Conservation (phyloP, 179 eudicot species). For the Dionaea muscipula region DNA sequence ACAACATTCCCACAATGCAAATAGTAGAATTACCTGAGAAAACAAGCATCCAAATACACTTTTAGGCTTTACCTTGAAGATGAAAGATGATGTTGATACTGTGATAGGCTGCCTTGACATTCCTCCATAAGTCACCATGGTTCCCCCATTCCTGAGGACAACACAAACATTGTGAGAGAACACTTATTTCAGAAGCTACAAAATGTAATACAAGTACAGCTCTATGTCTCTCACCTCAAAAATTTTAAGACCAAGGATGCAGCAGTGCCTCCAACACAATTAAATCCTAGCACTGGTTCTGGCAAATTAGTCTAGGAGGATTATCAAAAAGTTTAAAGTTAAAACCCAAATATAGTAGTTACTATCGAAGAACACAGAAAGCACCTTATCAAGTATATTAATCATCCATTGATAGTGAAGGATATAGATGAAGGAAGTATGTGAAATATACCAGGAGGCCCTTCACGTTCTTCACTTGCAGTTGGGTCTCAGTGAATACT, state of each 20-base stretch:
- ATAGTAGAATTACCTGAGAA: background rate
- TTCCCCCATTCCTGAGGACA: conserved; percentile 65
- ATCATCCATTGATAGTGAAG: background rate
- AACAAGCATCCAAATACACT: background rate
- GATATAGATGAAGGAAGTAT: background rate
- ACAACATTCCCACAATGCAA: background rate
- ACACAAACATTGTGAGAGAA: background rate
- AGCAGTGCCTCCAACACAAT: conserved; percentile 92
- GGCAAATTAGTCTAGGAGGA: conserved; percentile 46
- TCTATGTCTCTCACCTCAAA: conserved; percentile 31
- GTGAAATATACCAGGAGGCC: conserved; percentile 47
- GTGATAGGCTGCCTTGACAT: conserved; percentile 90
- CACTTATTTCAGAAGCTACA: background rate
- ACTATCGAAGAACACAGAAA: background rate
- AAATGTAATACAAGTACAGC: background rate
- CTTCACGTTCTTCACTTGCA: conserved; percentile 66
- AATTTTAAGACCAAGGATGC: conserved; percentile 74
- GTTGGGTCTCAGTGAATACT: conserved; percentile 73
- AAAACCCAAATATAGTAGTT: background rate
- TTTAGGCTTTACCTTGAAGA: conserved; percentile 61
- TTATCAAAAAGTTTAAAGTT: conserved; percentile 2
- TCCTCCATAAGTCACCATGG: conserved; percentile 98
- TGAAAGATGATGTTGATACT: conserved; percentile 75
- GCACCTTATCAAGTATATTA: background rate
- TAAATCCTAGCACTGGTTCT: conserved; percentile 78